Conservation (phyloP, 1,284 basidiomycete species). For the Boletus nobilissimus region DNA sequence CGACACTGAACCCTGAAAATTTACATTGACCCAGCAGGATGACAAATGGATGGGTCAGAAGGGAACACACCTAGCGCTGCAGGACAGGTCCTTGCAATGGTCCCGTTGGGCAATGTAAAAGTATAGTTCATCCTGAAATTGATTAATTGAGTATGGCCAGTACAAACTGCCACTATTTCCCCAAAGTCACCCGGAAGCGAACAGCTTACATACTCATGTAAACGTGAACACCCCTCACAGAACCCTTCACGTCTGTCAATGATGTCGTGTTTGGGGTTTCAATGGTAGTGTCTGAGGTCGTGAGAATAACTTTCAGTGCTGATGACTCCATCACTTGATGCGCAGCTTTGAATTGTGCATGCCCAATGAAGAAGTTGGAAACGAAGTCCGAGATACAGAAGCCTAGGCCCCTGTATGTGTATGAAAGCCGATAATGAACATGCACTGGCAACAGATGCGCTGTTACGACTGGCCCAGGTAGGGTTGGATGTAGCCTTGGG, state of each 20-base stretch:
- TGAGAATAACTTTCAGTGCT: constrained; percentile 27
- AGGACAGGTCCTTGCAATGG: constrained; percentile 77
- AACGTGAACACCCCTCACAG: constrained; percentile 72
- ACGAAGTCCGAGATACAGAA: constrained; percentile 78
- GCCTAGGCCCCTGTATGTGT: constrained; percentile 66
- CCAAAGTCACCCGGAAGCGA: background rate
- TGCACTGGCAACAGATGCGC: background rate
- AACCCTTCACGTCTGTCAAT: constrained; percentile 60
- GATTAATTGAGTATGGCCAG: background rate
- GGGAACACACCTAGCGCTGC: constrained; percentile 73
- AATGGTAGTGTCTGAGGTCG: constrained; percentile 36
- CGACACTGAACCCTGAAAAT: constrained; percentile 71
- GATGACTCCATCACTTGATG: constrained; percentile 63
- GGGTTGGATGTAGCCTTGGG: too few species aligned
- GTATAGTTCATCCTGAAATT: constrained; percentile 66
- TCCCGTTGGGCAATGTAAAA: constrained; percentile 75
- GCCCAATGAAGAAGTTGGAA: constrained; percentile 76
- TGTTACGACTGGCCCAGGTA: too few species aligned
- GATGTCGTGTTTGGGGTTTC: constrained; percentile 40
- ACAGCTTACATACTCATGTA: constrained; percentile 72
- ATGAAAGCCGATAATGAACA: background rate
- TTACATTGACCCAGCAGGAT: constrained; percentile 3
- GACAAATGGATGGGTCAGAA: background rate
- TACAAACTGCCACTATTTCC: background rate
- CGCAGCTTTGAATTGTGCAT: constrained; percentile 73